These are phyloP conservation scores for Neopestalotiopsis sp. DNA, from an alignment of 2,329 filamentous ascomycete genomes.

Conservation along the genomic window DNA sequence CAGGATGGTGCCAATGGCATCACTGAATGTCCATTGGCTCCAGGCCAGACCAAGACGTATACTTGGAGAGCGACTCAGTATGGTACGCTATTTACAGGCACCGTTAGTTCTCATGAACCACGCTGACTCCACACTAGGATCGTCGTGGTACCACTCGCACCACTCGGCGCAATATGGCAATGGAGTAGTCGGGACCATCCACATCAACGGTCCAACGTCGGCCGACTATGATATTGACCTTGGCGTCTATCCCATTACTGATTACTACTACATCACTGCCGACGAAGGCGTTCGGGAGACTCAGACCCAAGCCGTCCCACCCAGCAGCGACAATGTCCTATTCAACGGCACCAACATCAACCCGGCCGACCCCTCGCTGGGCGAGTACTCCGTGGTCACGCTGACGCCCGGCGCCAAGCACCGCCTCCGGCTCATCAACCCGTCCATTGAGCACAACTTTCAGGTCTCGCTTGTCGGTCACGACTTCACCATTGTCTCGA, in stretches of 20 bases:
- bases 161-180: conserved; percentile 56
- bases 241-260: conserved; percentile 52
- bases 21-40: conserved; percentile 47
- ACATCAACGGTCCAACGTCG: conserved; percentile 54
- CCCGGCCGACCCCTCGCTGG: conserved; percentile 31
- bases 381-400: conserved; percentile 39
- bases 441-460: conserved; percentile 53
- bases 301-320: conserved; percentile 30
- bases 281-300: conserved; percentile 30
- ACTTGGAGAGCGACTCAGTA: conserved; percentile 41
- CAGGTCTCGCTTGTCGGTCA: conserved; percentile 56
- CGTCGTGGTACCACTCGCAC: conserved; percentile 52
- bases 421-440: conserved; percentile 56
- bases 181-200: conserved; percentile 55
- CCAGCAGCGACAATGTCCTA: conserved; percentile 45
- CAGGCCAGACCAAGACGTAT: conserved; percentile 38
- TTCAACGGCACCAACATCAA: conserved; percentile 49
- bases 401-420: conserved; percentile 51
- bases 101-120: conserved; percentile 13
- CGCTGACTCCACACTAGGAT: not conserved
- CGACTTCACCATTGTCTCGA: conserved; percentile 53
- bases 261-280: conserved; percentile 51
- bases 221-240: conserved; percentile 59
- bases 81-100: conserved; percentile 34
- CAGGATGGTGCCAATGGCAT: conserved; percentile 49